Conservation (phyloP, 106 monocot genomes). For the Vanilla planifolia region DNA sequence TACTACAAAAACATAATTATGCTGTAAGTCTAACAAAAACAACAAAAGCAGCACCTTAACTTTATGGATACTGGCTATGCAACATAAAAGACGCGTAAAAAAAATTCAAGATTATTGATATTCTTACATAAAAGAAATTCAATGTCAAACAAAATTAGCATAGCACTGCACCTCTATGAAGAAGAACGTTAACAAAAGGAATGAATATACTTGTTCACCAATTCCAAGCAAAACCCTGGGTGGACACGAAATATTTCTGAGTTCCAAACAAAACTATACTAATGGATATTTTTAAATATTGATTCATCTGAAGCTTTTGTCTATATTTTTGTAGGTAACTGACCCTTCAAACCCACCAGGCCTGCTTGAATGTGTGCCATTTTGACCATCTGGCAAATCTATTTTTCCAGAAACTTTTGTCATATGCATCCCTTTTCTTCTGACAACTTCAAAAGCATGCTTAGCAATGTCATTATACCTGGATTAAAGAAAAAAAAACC, state of each 20-base stretch:
- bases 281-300: neutral
- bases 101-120: neutral
- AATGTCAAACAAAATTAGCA: constrained; percentile 21
- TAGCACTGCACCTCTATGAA: constrained; percentile 82
- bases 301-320: neutral
- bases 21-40: constrained; percentile 5
- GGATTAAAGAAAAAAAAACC: constrained; percentile 3
- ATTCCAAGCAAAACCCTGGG: constrained; percentile 76
- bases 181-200: constrained; percentile 73
- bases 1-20: neutral
- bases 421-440: constrained; percentile 12
- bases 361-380: constrained; percentile 10
- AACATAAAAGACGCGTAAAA: neutral
- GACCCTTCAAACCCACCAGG: constrained; percentile 87
- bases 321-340: constrained; percentile 9
- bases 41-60: constrained; percentile 1
- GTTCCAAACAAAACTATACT: neutral
- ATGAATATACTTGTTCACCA: constrained; percentile 85
- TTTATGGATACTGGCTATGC: neutral
- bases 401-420: constrained; percentile 14
- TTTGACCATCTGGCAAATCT: constrained; percentile 19
- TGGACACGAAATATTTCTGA: neutral
- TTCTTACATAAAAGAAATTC: neutral
- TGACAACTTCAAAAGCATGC: constrained; percentile 69
- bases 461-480: constrained; percentile 98